Evolutionary conservation across 768 basidiomycete species (phyloP), one percentile per base, ranked within the genome.

Genomic region (Kwoniella pini): DNA sequence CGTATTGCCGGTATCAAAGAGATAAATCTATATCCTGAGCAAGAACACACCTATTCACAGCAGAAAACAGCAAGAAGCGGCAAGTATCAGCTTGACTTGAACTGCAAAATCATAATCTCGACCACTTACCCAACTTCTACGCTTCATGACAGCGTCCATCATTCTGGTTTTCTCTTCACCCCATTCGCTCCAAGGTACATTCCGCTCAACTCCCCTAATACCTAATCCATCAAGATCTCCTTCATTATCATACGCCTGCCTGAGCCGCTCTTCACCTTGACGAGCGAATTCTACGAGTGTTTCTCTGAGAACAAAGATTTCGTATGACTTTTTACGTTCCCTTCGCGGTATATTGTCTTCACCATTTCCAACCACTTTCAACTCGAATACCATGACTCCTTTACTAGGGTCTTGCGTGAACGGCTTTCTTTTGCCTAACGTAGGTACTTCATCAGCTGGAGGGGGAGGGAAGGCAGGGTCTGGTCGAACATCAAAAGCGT

Each of bases 1-100:
- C 51, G 26, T 28, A 55, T 42, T 2, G 61, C 40, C 19, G 68
- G 65, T 21, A 60, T 56, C 17, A 75, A 62, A 4, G 71, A 66
- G 57, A 70, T 55, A 54, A 67, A 75, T 40, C 73, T 65, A 51
- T 75, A 75, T 27, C 73, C 73, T 4, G 73, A 72, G 39, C 73
- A 75, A 1, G 68, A 70, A 57, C 73, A 75, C 28, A 75, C 73
- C 73, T 75, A 57, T n/a, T n/a, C n/a, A n/a, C n/a, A n/a, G n/a
- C n/a, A n/a, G n/a, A n/a, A n/a, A n/a, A n/a, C n/a, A n/a, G n/a
- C n/a, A n/a, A n/a, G n/a, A n/a, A n/a, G n/a, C n/a, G n/a, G n/a
- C n/a, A n/a, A n/a, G n/a, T n/a, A n/a, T n/a, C n/a, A n/a, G n/a
- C n/a, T n/a, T n/a, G n/a, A n/a, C n/a, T n/a, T n/a, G n/a, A n/a